phyloP scores from a whole-genome alignment of 2,329 filamentous ascomycete species.

The Aurifilum marmelostoma region DNA sequence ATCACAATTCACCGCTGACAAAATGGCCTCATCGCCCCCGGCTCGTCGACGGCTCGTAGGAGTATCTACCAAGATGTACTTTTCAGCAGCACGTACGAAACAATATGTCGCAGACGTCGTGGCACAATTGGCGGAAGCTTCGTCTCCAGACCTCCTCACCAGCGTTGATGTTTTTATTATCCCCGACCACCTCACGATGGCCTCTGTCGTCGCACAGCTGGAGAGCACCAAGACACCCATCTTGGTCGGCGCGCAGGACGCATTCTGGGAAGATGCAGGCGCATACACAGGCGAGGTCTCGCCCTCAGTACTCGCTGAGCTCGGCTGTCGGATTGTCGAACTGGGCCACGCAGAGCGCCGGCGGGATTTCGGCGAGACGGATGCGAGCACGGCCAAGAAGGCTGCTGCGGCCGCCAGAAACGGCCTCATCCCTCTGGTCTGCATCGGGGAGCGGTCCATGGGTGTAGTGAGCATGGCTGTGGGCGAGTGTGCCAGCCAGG shows the following conservation, averaged over 20 bases:
- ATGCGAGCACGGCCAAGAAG: slow-evolving; percentile 68
- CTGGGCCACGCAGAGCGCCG: slow-evolving; percentile 81
- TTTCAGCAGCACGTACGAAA: slow-evolving; percentile 66
- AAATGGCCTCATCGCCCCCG: slow-evolving; percentile 38
- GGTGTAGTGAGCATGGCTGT: slow-evolving; percentile 61
- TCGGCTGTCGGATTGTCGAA: slow-evolving; percentile 74
- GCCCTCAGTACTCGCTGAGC: slow-evolving; percentile 65
- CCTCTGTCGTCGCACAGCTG: slow-evolving; percentile 54
- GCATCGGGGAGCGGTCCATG: slow-evolving; percentile 71
- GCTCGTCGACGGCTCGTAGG: slow-evolving; percentile 68
- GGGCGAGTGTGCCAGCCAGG: slow-evolving; percentile 66
- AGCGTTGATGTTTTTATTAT: slow-evolving; percentile 75
- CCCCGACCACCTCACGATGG: slow-evolving; percentile 74
- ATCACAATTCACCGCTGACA: neutral
- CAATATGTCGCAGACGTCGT: slow-evolving; percentile 57
- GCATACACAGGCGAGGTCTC: slow-evolving; percentile 81
- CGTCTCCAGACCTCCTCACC: slow-evolving; percentile 44
- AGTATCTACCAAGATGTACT: slow-evolving; percentile 65
- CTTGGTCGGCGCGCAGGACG: slow-evolving; percentile 75
- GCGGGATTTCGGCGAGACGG: slow-evolving; percentile 74
- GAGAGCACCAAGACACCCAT: slow-evolving; percentile 51
- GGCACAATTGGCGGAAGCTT: slow-evolving; percentile 44
- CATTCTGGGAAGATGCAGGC: slow-evolving; percentile 69
- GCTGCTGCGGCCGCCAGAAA: slow-evolving; percentile 69
- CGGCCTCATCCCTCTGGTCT: slow-evolving; percentile 76